phyloP scores from a whole-genome alignment of 2,329 filamentous ascomycete genomes.

The Scedosporium dehoogii region DNA sequence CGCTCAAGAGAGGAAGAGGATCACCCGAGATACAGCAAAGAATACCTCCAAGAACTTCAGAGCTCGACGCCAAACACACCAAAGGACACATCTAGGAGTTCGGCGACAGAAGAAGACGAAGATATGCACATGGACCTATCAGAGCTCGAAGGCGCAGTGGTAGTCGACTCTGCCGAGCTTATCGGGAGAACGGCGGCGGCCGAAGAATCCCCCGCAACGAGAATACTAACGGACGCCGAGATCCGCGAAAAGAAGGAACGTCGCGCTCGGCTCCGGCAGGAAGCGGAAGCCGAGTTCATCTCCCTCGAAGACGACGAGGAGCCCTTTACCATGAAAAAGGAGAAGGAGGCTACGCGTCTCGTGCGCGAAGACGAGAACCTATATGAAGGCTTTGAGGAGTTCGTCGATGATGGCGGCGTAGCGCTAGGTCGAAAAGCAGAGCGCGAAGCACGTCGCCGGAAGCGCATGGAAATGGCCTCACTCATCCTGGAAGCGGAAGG shows the following conservation, averaged over 20 bases:
- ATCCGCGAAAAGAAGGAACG: constrained; percentile 88
- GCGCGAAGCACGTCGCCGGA: constrained; percentile 54
- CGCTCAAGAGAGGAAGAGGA: constrained; percentile 50
- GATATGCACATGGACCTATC: constrained; percentile 48
- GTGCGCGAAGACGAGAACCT: constrained; percentile 84
- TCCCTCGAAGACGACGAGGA: constrained; percentile 45
- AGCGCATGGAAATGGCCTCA: constrained; percentile 70
- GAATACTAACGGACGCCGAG: constrained; percentile 72
- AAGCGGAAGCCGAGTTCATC: constrained; percentile 54
- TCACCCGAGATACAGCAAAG: constrained; percentile 72
- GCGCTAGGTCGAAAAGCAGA: constrained; percentile 72
- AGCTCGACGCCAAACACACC: constrained; percentile 79
- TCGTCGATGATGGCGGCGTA: constrained; percentile 74
- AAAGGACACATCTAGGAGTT: constrained; percentile 10
- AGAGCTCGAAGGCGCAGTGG: constrained; percentile 52
- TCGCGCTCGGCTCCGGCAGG: constrained; percentile 67
- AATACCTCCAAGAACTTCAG: constrained; percentile 77
- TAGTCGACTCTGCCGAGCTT: constrained; percentile 43
- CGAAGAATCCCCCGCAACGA: constrained; percentile 21
- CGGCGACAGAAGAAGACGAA: constrained; percentile 25
- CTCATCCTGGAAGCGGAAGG: constrained; percentile 74
- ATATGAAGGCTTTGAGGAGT: constrained; percentile 87
- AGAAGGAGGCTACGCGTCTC: constrained; percentile 63
- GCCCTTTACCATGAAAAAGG: constrained; percentile 29
- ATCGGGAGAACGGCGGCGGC: constrained; percentile 2